These are phyloP conservation scores for Mortierella sp. DNA, from an alignment of 371 early-diverging fungal genomes.

Conservation along the genomic window DNA sequence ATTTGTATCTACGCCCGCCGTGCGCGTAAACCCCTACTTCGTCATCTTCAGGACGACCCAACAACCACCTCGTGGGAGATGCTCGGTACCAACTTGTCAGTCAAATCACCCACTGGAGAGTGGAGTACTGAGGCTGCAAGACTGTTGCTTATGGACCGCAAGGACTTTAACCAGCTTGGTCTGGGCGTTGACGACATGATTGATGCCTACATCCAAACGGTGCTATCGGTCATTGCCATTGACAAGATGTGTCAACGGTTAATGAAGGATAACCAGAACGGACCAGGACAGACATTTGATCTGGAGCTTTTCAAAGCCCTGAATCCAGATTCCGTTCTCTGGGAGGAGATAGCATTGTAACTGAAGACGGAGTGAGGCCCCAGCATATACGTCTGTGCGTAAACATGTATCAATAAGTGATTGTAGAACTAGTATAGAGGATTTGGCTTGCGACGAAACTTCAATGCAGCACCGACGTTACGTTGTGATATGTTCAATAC, in stretches of 20 bases:
- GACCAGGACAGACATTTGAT: conserved; percentile 67
- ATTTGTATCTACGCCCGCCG: conserved; percentile 90
- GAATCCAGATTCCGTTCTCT: conserved; percentile 86
- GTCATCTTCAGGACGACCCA: conserved; percentile 73
- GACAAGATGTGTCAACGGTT: conserved; percentile 86
- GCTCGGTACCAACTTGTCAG: conserved; percentile 92
- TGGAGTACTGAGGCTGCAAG: conserved; percentile 92
- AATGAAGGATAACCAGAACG: conserved; percentile 63
- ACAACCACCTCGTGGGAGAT: conserved; percentile 87
- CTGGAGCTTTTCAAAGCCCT: conserved; percentile 84
- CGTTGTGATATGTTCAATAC: conserved; percentile 31
- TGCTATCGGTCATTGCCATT: conserved; percentile 88
- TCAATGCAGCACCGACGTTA: conserved; percentile 29
- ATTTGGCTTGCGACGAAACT: conserved; percentile 39
- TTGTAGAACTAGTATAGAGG: too few species aligned
- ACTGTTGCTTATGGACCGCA: conserved; percentile 90
- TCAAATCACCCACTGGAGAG: conserved; percentile 78
- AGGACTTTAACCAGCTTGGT: conserved; percentile 92
- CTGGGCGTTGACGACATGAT: conserved; percentile 93
- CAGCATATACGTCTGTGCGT: too few species aligned
- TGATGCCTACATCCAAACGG: conserved; percentile 94
- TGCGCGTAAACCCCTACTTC: conserved; percentile 81
- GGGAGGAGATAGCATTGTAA: conserved; percentile 76
- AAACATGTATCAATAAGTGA: conserved; percentile 10
- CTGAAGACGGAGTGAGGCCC: not conserved